phyloP scores from a whole-genome alignment of 176 grass and related monocot genomes.

The Carex parvula region DNA sequence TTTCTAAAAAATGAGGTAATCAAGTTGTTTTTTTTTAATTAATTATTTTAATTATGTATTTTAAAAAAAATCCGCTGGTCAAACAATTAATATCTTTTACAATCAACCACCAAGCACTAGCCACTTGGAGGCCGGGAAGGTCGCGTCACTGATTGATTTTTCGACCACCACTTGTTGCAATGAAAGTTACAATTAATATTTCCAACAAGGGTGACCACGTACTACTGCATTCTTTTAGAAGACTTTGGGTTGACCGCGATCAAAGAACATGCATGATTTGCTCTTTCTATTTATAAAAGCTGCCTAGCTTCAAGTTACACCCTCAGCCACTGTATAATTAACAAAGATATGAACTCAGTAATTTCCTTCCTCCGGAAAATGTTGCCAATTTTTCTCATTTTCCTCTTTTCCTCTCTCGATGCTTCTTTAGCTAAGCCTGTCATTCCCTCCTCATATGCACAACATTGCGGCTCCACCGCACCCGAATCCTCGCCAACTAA shows the following conservation, averaged over 20 bases:
- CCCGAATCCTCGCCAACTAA: constrained; percentile 27
- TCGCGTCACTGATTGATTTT: no score
- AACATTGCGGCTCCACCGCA: constrained; percentile 34
- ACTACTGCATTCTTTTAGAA: no score
- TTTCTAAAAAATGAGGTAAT: no score
- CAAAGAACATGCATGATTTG: background rate
- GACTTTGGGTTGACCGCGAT: background rate
- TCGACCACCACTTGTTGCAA: no score
- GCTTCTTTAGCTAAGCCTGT: background rate
- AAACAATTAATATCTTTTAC: no score
- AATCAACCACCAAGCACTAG: no score
- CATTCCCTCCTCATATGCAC: constrained; percentile 35
- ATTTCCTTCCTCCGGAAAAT: background rate
- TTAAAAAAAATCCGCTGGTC: no score
- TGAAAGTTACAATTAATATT: no score
- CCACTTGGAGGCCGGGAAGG: no score
- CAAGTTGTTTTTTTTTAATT: no score
- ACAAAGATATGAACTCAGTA: background rate
- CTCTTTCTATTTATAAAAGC: background rate
- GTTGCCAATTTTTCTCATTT: background rate
- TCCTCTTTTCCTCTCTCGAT: background rate
- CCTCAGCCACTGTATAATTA: background rate
- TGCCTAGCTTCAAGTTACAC: background rate
- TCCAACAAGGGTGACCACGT: no score
- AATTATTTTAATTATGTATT: no score